Evolutionary conservation across 192 early-diverging fungal species (phyloP).

Genomic region (Coemansia sp.): DNA sequence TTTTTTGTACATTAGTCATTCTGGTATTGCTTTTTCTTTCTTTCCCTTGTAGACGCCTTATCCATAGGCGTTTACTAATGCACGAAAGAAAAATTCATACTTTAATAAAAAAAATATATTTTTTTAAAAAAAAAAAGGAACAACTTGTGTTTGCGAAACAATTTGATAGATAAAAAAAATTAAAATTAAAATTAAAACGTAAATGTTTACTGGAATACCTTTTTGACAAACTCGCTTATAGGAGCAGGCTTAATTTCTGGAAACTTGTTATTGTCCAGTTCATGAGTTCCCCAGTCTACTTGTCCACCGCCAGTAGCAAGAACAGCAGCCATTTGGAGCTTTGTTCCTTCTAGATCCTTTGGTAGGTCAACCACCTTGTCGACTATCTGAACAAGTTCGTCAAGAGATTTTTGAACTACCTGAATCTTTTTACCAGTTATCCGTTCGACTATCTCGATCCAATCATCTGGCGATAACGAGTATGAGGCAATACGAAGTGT

Average conservation of each 20-base stretch:
- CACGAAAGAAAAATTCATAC: constrained; percentile 37
- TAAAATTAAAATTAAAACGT: neutral
- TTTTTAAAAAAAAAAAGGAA: too few species aligned
- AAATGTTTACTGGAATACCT: neutral
- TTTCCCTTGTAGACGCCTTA: constrained; percentile 14
- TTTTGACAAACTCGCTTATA: neutral
- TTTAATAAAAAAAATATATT: constrained; percentile 6
- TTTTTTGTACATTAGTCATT: constrained; percentile 28
- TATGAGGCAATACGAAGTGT: neutral
- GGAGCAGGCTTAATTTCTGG: neutral
- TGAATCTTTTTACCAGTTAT: neutral
- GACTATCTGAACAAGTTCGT: neutral
- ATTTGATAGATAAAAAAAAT: too few species aligned
- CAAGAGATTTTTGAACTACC: neutral
- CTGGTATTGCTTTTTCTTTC: constrained; percentile 38
- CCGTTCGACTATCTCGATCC: neutral
- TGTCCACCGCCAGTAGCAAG: neutral
- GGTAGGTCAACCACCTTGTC: neutral
- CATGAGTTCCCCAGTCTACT: neutral
- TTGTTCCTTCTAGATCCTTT: neutral
- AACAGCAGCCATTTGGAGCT: constrained; percentile 2
- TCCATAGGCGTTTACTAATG: constrained; percentile 7
- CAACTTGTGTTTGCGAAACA: too few species aligned
- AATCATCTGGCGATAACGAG: neutral
- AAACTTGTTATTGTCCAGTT: constrained; percentile 9